These are phyloP conservation scores for Phytophthora sp. DNA, from an alignment of 352 stramenopile species.

Conservation along the genomic window DNA sequence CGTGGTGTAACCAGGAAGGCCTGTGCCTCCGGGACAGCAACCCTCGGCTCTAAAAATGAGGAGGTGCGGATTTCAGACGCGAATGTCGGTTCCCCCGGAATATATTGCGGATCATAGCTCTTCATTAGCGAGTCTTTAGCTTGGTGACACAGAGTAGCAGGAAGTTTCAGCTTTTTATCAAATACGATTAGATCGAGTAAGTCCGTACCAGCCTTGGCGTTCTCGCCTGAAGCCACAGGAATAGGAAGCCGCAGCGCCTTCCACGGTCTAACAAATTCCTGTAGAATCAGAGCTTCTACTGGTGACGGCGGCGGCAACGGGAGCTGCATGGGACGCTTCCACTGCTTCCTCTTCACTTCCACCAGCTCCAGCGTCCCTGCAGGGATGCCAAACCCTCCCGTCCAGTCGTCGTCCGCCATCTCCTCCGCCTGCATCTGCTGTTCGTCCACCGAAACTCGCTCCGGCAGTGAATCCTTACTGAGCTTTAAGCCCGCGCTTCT, in stretches of 20 bases:
- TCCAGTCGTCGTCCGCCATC: slow-evolving; percentile 5
- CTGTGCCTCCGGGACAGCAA: slow-evolving; percentile 58
- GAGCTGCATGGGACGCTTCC: slow-evolving; percentile 18
- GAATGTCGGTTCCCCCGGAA: slow-evolving; percentile 49
- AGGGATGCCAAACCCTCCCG: slow-evolving; percentile 28
- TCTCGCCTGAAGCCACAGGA: neutral
- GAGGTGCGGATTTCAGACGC: slow-evolving; percentile 43
- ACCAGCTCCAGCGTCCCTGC: slow-evolving; percentile 31
- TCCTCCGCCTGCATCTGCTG: slow-evolving; percentile 10
- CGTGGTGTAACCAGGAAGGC: slow-evolving; percentile 49
- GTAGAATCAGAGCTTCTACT: slow-evolving; percentile 37
- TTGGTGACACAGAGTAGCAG: neutral
- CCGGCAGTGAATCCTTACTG: neutral
- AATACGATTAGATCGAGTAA: too few relatives aligned
- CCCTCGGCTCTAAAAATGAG: slow-evolving; percentile 45
- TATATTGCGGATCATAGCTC: slow-evolving; percentile 70
- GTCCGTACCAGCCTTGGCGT: slow-evolving; percentile 15
- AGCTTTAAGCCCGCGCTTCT: too few relatives aligned
- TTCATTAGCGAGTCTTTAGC: slow-evolving; percentile 52
- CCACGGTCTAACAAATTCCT: slow-evolving; percentile 47
- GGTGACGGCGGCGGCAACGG: slow-evolving; percentile 28
- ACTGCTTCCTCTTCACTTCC: slow-evolving; percentile 20
- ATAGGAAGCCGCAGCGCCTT: slow-evolving; percentile 34
- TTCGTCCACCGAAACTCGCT: neutral
- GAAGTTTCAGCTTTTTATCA: too few relatives aligned